A percentile compares a stretch with the other conserved stretches of the same genome.
Evolutionary conservation across 1,284 basidiomycete genomes (phyloP).

Genomic region (Trametes versicolor): DNA sequence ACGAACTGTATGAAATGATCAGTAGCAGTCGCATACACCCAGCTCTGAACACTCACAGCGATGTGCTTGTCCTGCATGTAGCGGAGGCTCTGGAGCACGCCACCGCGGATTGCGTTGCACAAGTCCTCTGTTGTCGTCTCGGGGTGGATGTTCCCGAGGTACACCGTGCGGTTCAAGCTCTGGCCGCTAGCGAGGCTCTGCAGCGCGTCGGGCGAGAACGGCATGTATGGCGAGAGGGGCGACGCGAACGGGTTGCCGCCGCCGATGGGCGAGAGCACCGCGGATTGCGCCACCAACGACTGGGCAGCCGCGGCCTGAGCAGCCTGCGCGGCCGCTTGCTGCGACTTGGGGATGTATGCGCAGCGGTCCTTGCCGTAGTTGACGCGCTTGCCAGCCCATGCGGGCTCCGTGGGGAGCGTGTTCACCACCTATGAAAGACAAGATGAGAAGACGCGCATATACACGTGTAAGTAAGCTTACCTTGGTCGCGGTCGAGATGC

Average conservation of each 20-base stretch:
- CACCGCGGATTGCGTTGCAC: slow-evolving; percentile 93
- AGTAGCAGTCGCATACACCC: slow-evolving; percentile 16
- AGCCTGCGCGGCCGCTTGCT: slow-evolving; percentile 84
- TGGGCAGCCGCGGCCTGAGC: slow-evolving; percentile 86
- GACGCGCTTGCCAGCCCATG: slow-evolving; percentile 94
- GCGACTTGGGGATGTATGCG: slow-evolving; percentile 92
- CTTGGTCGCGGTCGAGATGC: slow-evolving; percentile 93
- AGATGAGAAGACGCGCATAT: slow-evolving; percentile 20
- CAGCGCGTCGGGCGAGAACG: slow-evolving; percentile 62
- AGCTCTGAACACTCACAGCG: slow-evolving; percentile 65
- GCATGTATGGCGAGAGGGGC: slow-evolving; percentile 67
- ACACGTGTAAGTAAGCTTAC: slow-evolving; percentile 50
- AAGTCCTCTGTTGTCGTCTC: slow-evolving; percentile 93
- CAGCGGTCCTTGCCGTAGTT: slow-evolving; percentile 97
- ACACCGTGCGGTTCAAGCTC: slow-evolving; percentile 87
- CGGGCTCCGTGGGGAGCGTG: slow-evolving; percentile 86
- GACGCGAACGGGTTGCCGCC: slow-evolving; percentile 45
- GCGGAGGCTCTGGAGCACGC: slow-evolving; percentile 89
- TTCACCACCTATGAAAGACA: slow-evolving; percentile 77
- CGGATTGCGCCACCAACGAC: slow-evolving; percentile 74
- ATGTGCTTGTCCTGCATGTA: slow-evolving; percentile 97
- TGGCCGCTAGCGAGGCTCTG: slow-evolving; percentile 54
- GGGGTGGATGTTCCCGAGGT: slow-evolving; percentile 93
- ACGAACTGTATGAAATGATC: slow-evolving; percentile 68
- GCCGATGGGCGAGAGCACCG: slow-evolving; percentile 50